These are phyloP conservation scores for Mycena floridula DNA, from an alignment of 768 basidiomycete species.

Conservation along the genomic window DNA sequence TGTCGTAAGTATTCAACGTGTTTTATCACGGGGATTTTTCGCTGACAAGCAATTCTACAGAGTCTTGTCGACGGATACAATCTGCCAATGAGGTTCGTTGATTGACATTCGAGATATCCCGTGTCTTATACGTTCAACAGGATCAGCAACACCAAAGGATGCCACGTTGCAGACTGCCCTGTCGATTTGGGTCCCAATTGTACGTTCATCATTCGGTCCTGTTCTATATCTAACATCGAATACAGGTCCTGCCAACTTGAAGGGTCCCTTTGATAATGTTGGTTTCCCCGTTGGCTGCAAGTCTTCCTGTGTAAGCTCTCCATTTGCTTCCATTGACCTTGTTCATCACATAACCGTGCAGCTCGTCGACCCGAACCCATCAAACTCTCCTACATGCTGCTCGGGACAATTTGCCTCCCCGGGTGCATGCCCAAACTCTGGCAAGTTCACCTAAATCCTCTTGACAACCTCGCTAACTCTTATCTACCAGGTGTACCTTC, in stretches of 20 bases:
- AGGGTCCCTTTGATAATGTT: slow-evolving; percentile 40
- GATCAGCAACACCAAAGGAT: slow-evolving; percentile 51
- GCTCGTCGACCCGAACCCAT: slow-evolving; percentile 9
- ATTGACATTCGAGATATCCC: not conserved
- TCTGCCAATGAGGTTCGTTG: slow-evolving; percentile 49
- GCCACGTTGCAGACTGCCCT: slow-evolving; percentile 49
- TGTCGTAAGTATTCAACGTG: slow-evolving; percentile 15
- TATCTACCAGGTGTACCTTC: slow-evolving; percentile 14
- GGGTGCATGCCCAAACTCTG: slow-evolving; percentile 28
- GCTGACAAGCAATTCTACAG: slow-evolving; percentile 25
- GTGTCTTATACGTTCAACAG: slow-evolving; percentile 3
- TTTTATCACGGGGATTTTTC: not conserved
- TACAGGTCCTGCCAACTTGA: slow-evolving; percentile 34
- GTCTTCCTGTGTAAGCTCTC: slow-evolving; percentile 34
- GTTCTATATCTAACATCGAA: not conserved
- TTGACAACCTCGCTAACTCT: not conserved
- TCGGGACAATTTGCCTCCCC: slow-evolving; percentile 24
- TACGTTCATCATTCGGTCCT: not conserved
- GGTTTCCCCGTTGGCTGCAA: slow-evolving; percentile 48
- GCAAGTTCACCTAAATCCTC: slow-evolving; percentile 10
- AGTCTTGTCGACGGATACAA: slow-evolving; percentile 66
- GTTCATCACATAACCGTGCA: not conserved
- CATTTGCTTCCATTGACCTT: too few relatives aligned
- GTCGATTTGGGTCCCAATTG: slow-evolving; percentile 34
- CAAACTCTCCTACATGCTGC: slow-evolving; percentile 32